phyloP scores from a whole-genome alignment of 768 basidiomycete species.

The Tylopilus rubrobrunneus region DNA sequence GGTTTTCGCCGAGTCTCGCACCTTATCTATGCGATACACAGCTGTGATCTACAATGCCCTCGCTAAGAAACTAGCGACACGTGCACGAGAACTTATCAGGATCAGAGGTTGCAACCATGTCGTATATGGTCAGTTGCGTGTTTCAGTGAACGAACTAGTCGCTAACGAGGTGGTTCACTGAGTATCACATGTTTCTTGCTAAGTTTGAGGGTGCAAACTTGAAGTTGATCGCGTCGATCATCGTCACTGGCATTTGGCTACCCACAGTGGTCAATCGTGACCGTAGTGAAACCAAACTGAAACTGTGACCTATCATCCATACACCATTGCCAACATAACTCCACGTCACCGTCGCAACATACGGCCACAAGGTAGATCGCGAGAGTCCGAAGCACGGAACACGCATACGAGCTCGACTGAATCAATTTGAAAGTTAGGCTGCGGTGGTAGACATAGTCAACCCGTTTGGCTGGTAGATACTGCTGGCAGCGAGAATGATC shows the following conservation, averaged over 20 bases:
- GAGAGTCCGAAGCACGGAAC: constrained; percentile 1
- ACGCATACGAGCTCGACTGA: not conserved
- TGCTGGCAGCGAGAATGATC: no score
- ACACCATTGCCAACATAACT: not conserved
- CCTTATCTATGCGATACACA: not conserved
- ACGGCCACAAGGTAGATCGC: constrained; percentile 15
- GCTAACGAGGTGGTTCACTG: not conserved
- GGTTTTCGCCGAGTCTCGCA: not conserved
- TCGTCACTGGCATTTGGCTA: not conserved
- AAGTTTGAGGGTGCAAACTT: not conserved
- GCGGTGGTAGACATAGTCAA: not conserved
- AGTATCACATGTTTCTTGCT: not conserved
- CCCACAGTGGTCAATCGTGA: not conserved
- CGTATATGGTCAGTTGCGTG: not conserved
- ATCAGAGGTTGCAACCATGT: not conserved
- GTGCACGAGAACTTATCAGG: not conserved
- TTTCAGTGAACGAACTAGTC: not conserved
- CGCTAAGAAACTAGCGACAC: not conserved
- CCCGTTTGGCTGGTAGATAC: not conserved
- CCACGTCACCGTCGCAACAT: constrained; percentile 1
- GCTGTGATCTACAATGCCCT: not conserved
- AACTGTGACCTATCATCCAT: not conserved
- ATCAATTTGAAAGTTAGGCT: not conserved
- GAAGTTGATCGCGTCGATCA: not conserved
- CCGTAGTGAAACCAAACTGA: not conserved